Evolutionary conservation across 78 protist species (phyloP).

Genomic region (slime mould (Dictyostelium discoideum)): DNA sequence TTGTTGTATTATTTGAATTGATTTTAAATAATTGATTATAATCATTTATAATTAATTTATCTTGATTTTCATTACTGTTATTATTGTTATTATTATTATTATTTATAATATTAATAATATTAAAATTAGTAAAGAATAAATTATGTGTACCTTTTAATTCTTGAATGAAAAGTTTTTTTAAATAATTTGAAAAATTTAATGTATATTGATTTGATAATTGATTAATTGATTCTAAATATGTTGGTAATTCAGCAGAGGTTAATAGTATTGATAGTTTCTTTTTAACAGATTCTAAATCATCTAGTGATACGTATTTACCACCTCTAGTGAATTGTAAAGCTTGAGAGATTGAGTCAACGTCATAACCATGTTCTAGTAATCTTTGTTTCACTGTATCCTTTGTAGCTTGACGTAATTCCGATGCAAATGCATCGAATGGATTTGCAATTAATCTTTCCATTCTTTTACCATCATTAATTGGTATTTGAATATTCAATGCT

Average conservation of each 20-base stretch:
- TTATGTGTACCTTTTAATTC: conserved; percentile 32
- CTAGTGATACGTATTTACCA: not conserved
- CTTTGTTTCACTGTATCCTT: conserved; percentile 2
- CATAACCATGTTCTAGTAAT: conserved; percentile 21
- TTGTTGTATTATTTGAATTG: not conserved
- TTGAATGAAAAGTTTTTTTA: conserved; percentile 7
- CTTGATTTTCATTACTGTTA: not conserved
- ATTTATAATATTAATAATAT: not conserved
- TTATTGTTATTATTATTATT: not conserved
- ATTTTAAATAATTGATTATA: conserved; percentile 19
- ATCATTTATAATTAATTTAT: conserved; percentile 2
- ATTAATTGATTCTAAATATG: conserved; percentile 5
- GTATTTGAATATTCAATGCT: conserved; percentile 2
- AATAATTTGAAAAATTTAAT: conserved; percentile 15
- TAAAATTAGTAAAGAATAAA: not conserved
- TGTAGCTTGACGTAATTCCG: conserved; percentile 24
- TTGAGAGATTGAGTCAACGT: not conserved
- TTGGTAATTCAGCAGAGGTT: not conserved
- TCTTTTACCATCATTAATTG: not conserved
- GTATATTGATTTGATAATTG: not conserved
- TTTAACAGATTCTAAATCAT: not conserved
- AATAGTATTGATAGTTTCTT: not conserved
- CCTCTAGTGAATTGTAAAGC: not conserved
- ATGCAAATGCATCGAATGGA: conserved; percentile 65
- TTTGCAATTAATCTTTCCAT: conserved; percentile 50